A percentile compares a stretch with the other conserved stretches of the same genome.
These are phyloP conservation scores for Hysterangium stoloniferum DNA, from an alignment of 768 basidiomycete species.

Conservation along the genomic window DNA sequence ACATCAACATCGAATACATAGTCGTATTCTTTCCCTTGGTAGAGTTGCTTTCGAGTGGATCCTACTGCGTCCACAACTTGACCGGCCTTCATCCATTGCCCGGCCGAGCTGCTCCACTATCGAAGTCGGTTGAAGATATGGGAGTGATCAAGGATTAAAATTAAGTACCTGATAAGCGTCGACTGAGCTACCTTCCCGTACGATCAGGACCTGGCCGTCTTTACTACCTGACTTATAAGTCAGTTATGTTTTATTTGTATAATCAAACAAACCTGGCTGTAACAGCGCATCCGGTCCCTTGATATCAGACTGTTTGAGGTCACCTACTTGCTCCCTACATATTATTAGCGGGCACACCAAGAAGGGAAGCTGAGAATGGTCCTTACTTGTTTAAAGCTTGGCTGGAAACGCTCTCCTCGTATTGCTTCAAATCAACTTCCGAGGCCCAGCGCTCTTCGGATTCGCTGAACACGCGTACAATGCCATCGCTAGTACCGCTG, in stretches of 20 bases:
- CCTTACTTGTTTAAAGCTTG: slow-evolving; percentile 63
- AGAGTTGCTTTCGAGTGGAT: slow-evolving; percentile 82
- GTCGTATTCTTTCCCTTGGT: slow-evolving; percentile 92
- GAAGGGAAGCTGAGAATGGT: background rate
- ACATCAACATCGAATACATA: slow-evolving; percentile 99
- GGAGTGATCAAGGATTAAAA: background rate
- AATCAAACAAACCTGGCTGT: slow-evolving; percentile 49
- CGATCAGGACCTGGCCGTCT: slow-evolving; percentile 89
- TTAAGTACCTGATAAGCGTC: slow-evolving; percentile 83
- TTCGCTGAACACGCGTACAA: slow-evolving; percentile 79
- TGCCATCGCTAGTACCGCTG: slow-evolving; percentile 83
- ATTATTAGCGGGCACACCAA: no score
- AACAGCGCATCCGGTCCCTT: slow-evolving; percentile 77
- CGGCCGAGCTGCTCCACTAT: slow-evolving; percentile 71
- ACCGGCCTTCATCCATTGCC: slow-evolving; percentile 87
- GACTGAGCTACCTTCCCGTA: slow-evolving; percentile 69
- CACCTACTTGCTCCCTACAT: slow-evolving; percentile 70
- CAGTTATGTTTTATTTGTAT: background rate
- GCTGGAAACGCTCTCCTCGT: slow-evolving; percentile 67
- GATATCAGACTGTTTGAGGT: slow-evolving; percentile 87
- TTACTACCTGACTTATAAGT: slow-evolving; percentile 58
- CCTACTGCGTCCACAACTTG: slow-evolving; percentile 95
- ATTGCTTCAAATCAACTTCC: slow-evolving; percentile 52
- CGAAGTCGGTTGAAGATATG: slow-evolving; percentile 5
- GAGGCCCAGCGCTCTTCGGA: slow-evolving; percentile 68